phyloP scores from a whole-genome alignment of 495 filamentous ascomycete species.

The Hypoxylon subgilvum region DNA sequence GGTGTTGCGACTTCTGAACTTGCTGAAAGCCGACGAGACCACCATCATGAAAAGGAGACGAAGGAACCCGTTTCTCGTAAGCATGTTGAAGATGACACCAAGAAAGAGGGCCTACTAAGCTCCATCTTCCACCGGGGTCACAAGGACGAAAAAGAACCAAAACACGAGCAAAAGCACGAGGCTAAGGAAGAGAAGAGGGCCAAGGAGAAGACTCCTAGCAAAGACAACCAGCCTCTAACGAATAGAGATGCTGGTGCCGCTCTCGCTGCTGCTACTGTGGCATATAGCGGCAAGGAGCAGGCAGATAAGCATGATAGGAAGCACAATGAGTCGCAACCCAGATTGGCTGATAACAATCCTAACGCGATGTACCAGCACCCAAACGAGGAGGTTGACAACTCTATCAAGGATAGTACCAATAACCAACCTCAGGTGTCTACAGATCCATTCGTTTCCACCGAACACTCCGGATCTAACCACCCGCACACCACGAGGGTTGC shows the following conservation, averaged over 20 bases:
- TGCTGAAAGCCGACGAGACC: constrained; percentile 21
- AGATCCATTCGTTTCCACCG: constrained; percentile 9
- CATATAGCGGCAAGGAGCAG: constrained; percentile 27
- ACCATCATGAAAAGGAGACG: constrained; percentile 15
- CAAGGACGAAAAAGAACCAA: constrained; percentile 35
- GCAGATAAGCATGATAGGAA: constrained; percentile 25
- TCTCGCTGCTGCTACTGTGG: constrained; percentile 35
- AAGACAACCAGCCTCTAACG: constrained; percentile 20
- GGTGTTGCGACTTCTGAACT: constrained; percentile 19
- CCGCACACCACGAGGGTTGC: neutral
- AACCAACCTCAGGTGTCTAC: neutral
- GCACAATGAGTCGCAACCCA: neutral
- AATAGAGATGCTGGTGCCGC: constrained; percentile 37
- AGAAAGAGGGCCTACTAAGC: constrained; percentile 37
- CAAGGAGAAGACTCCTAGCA: constrained; percentile 4
- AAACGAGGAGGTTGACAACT: constrained; percentile 4
- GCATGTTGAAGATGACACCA: constrained; percentile 12
- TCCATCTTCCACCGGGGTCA: constrained; percentile 42
- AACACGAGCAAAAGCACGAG: constrained; percentile 23
- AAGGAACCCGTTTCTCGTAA: constrained; percentile 11
- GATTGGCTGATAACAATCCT: neutral
- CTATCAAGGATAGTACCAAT: neutral
- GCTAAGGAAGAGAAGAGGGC: neutral
- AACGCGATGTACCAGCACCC: constrained; percentile 8
- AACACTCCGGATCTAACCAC: neutral